Base-by-base conservation (phyloP, 768 basidiomycete genomes). In the Leccinum variicolor region DNA sequence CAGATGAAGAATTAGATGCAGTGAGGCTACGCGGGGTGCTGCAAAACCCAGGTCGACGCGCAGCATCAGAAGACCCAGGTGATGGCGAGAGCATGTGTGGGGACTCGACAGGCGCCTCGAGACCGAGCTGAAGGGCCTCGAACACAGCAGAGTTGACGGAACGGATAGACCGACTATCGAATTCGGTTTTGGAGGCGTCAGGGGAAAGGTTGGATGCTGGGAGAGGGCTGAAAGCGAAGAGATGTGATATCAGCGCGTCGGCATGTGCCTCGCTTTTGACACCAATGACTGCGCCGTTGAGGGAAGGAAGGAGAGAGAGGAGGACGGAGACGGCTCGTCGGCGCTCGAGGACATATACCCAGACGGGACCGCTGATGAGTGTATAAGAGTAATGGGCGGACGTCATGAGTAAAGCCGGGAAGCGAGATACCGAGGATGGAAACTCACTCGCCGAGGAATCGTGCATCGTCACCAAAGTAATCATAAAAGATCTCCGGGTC, bases 261-360 rank as follows among this genome's bases (percentile, higher is more conserved):
- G 92, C 92, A n/a, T 77, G 81, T 29, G 83, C 76, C 1, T 67
- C 70, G 70, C 87, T 86, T 4, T 83, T 76, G 13, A 90, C 86
- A 45, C 87, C 90, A 79, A 92, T 88, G 53, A 94, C 66, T 0
- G 78, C 88, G 68, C 85, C 76, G 52, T 61, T 51, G 41, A 73
- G 59, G 25, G 71, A 68, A 55, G 89, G 88, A 81, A 92, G 89
- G 64, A 93, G 82, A 1, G 86, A 84, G 48, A 82, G 77, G 80
- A 87, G 87, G 53, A 91, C 89, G 71, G 91, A 85, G 50, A 94
- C 86, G 6, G 92, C 88, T 39, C 87, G 83, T 52, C 87, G 79
- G 36, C 91, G 84, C 69, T 92, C 92, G 60, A 94, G 86, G 39
- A 94, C 87, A 71, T 92, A 94, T 21, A 94, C 90, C 89, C 92